Evolutionary conservation across 2,329 filamentous ascomycete species (phyloP).

Genomic region (Cladosporium sp.): DNA sequence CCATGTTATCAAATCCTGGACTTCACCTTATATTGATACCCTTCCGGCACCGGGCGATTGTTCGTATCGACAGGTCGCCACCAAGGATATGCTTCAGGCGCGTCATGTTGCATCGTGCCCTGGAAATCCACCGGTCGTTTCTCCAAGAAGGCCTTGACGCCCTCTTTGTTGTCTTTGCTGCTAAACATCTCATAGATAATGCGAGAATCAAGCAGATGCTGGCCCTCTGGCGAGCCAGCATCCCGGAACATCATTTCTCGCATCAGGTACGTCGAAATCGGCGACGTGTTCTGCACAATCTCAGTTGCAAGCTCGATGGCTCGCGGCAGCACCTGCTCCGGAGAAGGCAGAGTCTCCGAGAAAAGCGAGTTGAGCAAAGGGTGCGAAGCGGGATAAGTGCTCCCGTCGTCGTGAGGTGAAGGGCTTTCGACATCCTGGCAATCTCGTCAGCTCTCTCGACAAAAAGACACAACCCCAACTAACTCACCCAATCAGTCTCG

Average conservation of each 20-base stretch:
- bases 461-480: background rate
- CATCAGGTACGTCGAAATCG: conserved; percentile 62
- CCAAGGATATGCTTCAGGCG: conserved; percentile 62
- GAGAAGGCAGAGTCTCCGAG: conserved; percentile 56
- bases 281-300: conserved; percentile 62
- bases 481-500: conserved; percentile 58
- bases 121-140: conserved; percentile 62
- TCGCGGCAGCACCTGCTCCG: conserved; percentile 58
- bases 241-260: conserved; percentile 66
- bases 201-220: conserved; percentile 65
- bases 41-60: conserved; percentile 8
- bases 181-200: conserved; percentile 60
- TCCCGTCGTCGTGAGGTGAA: conserved; percentile 66
- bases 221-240: conserved; percentile 58
- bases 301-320: conserved; percentile 65
- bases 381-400: conserved; percentile 49
- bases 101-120: conserved; percentile 57
- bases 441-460: background rate
- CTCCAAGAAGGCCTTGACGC: conserved; percentile 64
- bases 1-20: background rate
- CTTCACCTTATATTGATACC: conserved; percentile 1
- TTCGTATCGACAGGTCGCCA: conserved; percentile 55
- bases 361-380: conserved; percentile 58
- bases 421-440: conserved; percentile 49
- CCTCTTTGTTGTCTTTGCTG: conserved; percentile 62